Evolutionary conservation across 768 basidiomycete species (phyloP).

Genomic region (Lactarius deliciosus): DNA sequence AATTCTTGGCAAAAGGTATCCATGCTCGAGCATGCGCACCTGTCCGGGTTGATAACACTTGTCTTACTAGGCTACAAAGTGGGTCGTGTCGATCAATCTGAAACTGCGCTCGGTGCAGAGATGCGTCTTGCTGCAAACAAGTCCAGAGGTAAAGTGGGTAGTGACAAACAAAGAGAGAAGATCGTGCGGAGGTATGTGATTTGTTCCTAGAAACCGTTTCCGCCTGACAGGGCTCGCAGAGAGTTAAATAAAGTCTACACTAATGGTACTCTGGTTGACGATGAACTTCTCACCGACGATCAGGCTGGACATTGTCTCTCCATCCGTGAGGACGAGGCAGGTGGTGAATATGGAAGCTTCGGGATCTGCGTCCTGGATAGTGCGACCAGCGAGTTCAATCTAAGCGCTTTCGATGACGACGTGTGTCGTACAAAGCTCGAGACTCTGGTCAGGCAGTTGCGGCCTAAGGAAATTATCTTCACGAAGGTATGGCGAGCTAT

Average conservation of each 20-base stretch:
- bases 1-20: constrained; percentile 78
- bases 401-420: constrained; percentile 90
- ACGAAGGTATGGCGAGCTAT: constrained; percentile 61
- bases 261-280: constrained; percentile 92
- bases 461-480: constrained; percentile 89
- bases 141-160: constrained; percentile 43
- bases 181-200: constrained; percentile 74
- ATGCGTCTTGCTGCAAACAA: constrained; percentile 86
- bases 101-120: constrained; percentile 95
- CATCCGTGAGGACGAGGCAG: constrained; percentile 59
- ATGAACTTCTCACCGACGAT: constrained; percentile 83
- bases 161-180: constrained; percentile 69
- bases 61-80: constrained; percentile 77
- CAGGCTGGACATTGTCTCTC: constrained; percentile 95
- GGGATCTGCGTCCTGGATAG: constrained; percentile 93
- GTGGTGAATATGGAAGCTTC: constrained; percentile 54
- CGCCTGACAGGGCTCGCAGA: constrained; percentile 38
- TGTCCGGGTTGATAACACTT: neutral
- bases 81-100: constrained; percentile 93
- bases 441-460: constrained; percentile 86
- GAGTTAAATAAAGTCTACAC: constrained; percentile 97
- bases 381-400: constrained; percentile 91
- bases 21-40: neutral
- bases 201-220: neutral
- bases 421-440: constrained; percentile 89